Base-by-base conservation (phyloP, 352 stramenopile genomes). In the Globisporangium viniferum region DNA sequence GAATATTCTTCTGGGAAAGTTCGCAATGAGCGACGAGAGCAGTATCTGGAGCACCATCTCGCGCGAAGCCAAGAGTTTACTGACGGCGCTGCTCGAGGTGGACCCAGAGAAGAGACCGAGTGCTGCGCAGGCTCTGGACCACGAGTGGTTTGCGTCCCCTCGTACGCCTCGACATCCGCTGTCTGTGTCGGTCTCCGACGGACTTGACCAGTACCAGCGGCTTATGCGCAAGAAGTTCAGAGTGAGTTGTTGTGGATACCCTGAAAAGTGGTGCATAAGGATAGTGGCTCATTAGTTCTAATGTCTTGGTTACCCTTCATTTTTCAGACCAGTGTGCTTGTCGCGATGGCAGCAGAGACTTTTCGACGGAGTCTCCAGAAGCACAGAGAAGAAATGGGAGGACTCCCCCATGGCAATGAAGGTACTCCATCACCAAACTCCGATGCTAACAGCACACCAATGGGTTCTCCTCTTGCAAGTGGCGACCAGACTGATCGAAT, bases 181-280 rank as follows among this genome's bases (percentile, higher is more conserved):
- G 14, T 76, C 80, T 2, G 74, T 79, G 24, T 89, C 81, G 0
- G 66, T 84, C 29, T 78, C 66, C 3, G 77, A 88, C 2, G 78
- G 78, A 2, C 80, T 92, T 22, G 71, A 71, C 10, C 66, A 80
- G 65, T 92, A 92, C 62, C 76, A 88, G 35, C 70, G 73, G 14
- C 59, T 75, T 46, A 92, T 92, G 84, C 77, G 76, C 29, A 79
- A 77, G 51, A 90, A 90, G 63, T 92, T 92, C 57, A 73, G 84
- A 31, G 80, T 89, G 72, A 31, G 78, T 71, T 2, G 1, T 24
- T 15, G 20, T 51, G 29, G 14, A 39, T 59, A 44, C 36, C 12
- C 36, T 29, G 69, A 10, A n/a, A 61, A 27, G 29, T 15, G 53
- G 27, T 51, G 48, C 27, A 33, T 33, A 33, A 33, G 41, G 0